phyloP scores from a whole-genome alignment of 2,329 filamentous ascomycete species.

The Incumbomyces delicatus region DNA sequence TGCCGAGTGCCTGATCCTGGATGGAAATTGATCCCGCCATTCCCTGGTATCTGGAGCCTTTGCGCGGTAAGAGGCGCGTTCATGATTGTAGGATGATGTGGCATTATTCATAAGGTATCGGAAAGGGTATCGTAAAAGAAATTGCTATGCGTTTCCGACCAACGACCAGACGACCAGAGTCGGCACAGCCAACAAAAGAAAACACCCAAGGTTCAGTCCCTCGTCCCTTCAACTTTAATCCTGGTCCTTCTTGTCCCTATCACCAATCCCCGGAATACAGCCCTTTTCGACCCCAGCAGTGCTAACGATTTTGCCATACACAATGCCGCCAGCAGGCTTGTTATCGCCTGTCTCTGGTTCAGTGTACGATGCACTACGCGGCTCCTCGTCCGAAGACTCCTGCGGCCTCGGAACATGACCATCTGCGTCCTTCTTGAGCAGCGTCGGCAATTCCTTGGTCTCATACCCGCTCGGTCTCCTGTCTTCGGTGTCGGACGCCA shows the following conservation, averaged over 20 bases:
- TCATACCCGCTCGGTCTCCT: not conserved
- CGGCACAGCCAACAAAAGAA: not conserved
- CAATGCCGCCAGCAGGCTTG: slow-evolving; percentile 3
- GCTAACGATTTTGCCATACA: not conserved
- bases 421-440: slow-evolving; percentile 3
- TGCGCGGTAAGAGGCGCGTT: too few relatives aligned
- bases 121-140: too few relatives aligned
- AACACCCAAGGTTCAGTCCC: too few relatives aligned
- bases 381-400: not conserved
- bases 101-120: too few relatives aligned
- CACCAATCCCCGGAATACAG: not conserved
- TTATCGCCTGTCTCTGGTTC: slow-evolving; percentile 6
- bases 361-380: not conserved
- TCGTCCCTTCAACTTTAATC: too few relatives aligned
- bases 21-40: too few relatives aligned
- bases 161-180: too few relatives aligned
- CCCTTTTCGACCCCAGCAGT: slow-evolving; percentile 1
- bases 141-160: too few relatives aligned
- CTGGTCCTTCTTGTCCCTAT: too few relatives aligned
- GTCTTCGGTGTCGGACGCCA: not conserved
- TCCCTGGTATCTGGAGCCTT: too few relatives aligned
- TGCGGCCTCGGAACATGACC: not conserved
- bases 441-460: slow-evolving; percentile 1
- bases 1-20: too few relatives aligned
- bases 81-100: too few relatives aligned